These are phyloP conservation scores for Wallacemonas collosoma DNA, from an alignment of 208 protist genomes.

Conservation along the genomic window DNA sequence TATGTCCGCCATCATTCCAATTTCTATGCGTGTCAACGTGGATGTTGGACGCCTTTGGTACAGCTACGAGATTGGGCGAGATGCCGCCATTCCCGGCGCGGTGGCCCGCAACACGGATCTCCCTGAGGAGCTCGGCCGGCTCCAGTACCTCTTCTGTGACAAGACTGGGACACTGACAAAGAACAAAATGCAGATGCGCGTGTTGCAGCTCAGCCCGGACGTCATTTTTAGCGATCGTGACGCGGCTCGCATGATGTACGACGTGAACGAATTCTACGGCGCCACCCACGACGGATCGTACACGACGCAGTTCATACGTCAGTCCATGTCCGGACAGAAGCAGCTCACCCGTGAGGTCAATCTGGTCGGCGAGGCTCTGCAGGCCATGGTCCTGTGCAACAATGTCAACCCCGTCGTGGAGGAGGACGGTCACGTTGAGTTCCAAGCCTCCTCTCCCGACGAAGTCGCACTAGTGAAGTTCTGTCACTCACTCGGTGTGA, in stretches of 20 bases:
- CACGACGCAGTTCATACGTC: slow-evolving; percentile 25
- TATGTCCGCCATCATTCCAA: slow-evolving; percentile 98
- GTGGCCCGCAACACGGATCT: slow-evolving; percentile 96
- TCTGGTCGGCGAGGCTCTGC: slow-evolving; percentile 74
- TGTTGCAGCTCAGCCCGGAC: slow-evolving; percentile 52
- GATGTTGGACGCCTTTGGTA: slow-evolving; percentile 98
- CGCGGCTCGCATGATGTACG: slow-evolving; percentile 38
- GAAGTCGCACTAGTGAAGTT: slow-evolving; percentile 97
- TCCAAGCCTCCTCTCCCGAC: slow-evolving; percentile 94
- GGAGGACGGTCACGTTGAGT: slow-evolving; percentile 47
- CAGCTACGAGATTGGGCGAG: slow-evolving; percentile 91
- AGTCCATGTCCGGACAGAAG: slow-evolving; percentile 20
- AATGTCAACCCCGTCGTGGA: slow-evolving; percentile 97
- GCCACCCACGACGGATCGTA: slow-evolving; percentile 14
- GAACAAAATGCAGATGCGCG: slow-evolving; percentile 94
- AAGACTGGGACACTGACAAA: slow-evolving; percentile 99
- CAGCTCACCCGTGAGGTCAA: slow-evolving; percentile 45
- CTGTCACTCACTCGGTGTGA: slow-evolving; percentile 79
- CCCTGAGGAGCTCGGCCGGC: slow-evolving; percentile 98
- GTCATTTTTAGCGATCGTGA: slow-evolving; percentile 58
- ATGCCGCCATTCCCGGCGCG: slow-evolving; percentile 80
- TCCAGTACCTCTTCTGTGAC: slow-evolving; percentile 98
- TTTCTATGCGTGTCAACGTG: slow-evolving; percentile 97
- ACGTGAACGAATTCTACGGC: slow-evolving; percentile 41
- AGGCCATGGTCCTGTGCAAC: slow-evolving; percentile 94